phyloP scores from a whole-genome alignment of 257 asterid species.

The Solanum ossicruentum region DNA sequence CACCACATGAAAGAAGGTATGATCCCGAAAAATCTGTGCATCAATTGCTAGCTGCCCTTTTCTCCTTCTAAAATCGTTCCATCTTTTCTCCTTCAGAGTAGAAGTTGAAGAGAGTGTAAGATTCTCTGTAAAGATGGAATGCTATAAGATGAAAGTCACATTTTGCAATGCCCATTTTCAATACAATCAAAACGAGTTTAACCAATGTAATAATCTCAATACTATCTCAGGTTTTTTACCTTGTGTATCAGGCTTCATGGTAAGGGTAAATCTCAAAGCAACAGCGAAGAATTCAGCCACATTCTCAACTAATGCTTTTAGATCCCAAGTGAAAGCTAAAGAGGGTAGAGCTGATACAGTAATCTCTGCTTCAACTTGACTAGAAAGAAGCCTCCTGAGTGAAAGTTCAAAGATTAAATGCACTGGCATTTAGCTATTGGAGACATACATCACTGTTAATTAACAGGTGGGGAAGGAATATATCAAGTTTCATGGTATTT shows the following conservation, averaged over 20 bases:
- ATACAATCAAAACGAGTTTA: background rate
- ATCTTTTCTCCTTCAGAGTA: conserved; percentile 31
- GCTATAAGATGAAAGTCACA: background rate
- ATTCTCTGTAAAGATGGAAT: background rate
- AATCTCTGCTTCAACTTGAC: background rate
- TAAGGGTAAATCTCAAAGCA: background rate
- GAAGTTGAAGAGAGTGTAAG: conserved; percentile 7
- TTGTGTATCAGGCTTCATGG: background rate
- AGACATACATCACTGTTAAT: background rate
- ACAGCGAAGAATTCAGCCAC: background rate
- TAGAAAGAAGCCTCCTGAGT: background rate
- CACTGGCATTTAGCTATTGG: background rate
- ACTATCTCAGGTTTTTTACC: background rate
- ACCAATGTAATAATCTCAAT: background rate
- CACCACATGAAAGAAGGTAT: conserved; percentile 62
- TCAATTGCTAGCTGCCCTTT: conserved; percentile 58
- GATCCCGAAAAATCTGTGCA: conserved; percentile 57
- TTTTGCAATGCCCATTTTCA: background rate
- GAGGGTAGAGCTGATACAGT: background rate
- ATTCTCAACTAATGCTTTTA: background rate
- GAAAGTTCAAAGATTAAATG: background rate
- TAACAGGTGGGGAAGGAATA: background rate
- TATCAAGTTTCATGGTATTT: background rate
- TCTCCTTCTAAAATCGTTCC: conserved; percentile 41
- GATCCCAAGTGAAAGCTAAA: background rate